These are phyloP conservation scores for Phaeodactylum tricornutum DNA, from an alignment of 108 stramenopile genomes.

Conservation along the genomic window DNA sequence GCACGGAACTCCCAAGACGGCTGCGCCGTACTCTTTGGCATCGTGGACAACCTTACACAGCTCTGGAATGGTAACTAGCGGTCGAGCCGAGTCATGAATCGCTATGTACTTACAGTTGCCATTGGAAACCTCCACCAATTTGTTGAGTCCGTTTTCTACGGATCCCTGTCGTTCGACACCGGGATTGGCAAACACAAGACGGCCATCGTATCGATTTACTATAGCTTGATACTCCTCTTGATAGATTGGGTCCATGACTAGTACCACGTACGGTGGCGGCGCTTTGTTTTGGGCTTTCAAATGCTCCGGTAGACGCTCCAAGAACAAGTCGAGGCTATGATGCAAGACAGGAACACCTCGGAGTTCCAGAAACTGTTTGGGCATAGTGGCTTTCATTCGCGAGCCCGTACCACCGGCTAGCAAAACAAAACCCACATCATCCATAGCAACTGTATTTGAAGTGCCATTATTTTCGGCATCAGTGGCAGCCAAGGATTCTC, in stretches of 20 bases:
- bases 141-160: slow-evolving; percentile 79
- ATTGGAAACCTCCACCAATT: slow-evolving; percentile 33
- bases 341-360: slow-evolving; percentile 73
- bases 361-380: slow-evolving; percentile 87
- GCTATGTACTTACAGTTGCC: slow-evolving; percentile 53
- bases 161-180: slow-evolving; percentile 89
- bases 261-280: slow-evolving; percentile 55
- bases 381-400: slow-evolving; percentile 88
- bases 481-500: not conserved
- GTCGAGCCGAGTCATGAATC: slow-evolving; percentile 90
- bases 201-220: slow-evolving; percentile 40
- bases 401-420: slow-evolving; percentile 91
- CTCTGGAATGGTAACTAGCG: slow-evolving; percentile 81
- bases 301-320: slow-evolving; percentile 46
- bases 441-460: slow-evolving; percentile 18
- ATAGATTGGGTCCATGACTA: slow-evolving; percentile 86
- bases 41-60: slow-evolving; percentile 60
- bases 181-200: slow-evolving; percentile 84
- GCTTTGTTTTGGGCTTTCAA: slow-evolving; percentile 16
- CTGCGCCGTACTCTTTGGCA: slow-evolving; percentile 73
- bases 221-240: slow-evolving; percentile 71
- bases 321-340: slow-evolving; percentile 85
- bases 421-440: slow-evolving; percentile 78
- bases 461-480: not conserved
- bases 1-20: slow-evolving; percentile 92